These are phyloP conservation scores for Sordariomycetes sp. DNA, from an alignment of 2,329 filamentous ascomycete genomes.

Conservation along the genomic window DNA sequence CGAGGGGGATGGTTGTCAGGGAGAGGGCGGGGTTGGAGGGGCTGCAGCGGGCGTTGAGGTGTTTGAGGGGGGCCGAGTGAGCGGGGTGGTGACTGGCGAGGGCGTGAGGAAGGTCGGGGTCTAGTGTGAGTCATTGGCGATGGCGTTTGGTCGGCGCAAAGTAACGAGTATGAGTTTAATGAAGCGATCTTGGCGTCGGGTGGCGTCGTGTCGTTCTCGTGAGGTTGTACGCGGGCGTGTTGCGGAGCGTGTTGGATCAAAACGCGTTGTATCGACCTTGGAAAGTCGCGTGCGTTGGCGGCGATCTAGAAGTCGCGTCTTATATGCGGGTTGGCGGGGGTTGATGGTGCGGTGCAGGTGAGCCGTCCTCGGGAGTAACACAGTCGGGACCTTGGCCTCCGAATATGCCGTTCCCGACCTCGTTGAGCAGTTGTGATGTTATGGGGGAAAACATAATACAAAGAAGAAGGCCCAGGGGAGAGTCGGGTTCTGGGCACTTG, in stretches of 20 bases:
- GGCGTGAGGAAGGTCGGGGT: background rate
- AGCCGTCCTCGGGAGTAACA: background rate
- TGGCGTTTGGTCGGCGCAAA: background rate
- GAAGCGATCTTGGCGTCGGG: too few species aligned
- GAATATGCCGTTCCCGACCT: too few species aligned
- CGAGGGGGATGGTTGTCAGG: conserved; percentile 61
- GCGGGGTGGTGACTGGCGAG: background rate
- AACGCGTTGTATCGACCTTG: background rate
- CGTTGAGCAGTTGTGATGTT: too few species aligned
- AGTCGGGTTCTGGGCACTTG: too few species aligned
- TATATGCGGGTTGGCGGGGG: background rate
- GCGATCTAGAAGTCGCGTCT: background rate
- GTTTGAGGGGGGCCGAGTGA: conserved; percentile 24
- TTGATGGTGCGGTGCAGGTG: background rate
- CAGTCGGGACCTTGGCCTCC: background rate
- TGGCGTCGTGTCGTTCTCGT: too few species aligned
- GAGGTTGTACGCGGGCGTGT: too few species aligned
- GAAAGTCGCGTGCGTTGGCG: background rate
- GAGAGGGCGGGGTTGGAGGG: conserved; percentile 71
- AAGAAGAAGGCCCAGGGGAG: too few species aligned
- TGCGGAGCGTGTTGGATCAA: too few species aligned
- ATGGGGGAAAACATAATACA: too few species aligned
- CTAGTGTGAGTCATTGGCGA: background rate
- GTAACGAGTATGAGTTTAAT: too few species aligned
- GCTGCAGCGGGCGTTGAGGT: conserved; percentile 66